Base-by-base conservation (phyloP, 2,329 filamentous ascomycete species). In the Sarocladiaceae sp. region DNA sequence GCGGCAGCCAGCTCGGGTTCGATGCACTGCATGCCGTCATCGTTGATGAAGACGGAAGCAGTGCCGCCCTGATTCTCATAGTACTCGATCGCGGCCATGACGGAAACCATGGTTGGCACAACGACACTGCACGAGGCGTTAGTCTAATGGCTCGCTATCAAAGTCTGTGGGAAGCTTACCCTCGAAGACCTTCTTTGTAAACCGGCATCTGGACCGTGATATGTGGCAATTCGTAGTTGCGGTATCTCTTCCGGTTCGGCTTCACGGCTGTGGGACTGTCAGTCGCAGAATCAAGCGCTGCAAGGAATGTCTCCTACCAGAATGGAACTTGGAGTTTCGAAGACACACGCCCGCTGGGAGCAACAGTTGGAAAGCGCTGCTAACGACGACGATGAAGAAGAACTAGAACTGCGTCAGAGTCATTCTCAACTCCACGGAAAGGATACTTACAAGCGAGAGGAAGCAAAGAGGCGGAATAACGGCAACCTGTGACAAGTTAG, bases 11-110 rank as follows among this genome's bases (percentile, higher is more conserved):
- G 60, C 11, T 63, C 62, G 12, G 67, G 59, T 18, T 81, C 56
- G 6, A 54, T 54, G 6, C 76, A 56, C 50, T 79, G 76, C 65
- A 82, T 73, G 45, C 78, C 78, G 51, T 82, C 78, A 49, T 82
- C 78, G 53, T 81, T 80, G 56, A 82, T 61, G 51, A 81, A 80
- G 47, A 82, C 79, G 21, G 61, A 67, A 6, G 68, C 67, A 11
- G 67, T 59, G 33, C 66, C 68, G 47, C 63, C 63, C 41, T 70
- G 67, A 37, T 66, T 62, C 50, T 74, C 70, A 50, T 75, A 75
- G 43, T 66, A 66, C 2, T 67, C 69, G 39, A 75, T 73, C 15
- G 72, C 72, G 1, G 66, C 63, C 50, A 73, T 69, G 33, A 75
- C 56, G 43, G 66, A 71, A 32, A 65, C 58, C 33, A 75, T 61